Base-by-base conservation (phyloP, 2,329 filamentous ascomycete species). In the Monilinia vaccinii-corymbosi region DNA sequence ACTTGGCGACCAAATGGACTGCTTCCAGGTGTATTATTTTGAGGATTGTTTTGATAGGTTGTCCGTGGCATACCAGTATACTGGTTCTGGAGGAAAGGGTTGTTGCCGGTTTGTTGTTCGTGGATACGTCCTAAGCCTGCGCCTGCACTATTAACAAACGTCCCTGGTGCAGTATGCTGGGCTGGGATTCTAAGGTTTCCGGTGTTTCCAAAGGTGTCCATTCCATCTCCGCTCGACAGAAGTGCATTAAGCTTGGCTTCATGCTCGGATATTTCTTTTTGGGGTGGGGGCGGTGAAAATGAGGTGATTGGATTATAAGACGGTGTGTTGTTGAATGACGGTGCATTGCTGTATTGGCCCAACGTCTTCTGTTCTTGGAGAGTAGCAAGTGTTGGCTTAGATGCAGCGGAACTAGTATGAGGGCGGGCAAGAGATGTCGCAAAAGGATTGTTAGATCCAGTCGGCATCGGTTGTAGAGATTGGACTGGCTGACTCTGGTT, bases 141-240 rank as follows among this genome's bases (percentile, higher is more conserved):
- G 53, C 94, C 94, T 8, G 94, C 91, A 62, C 90, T 96, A 76
- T 99, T 99, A 76, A 99, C 87, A 73, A 97, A 99, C 0, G 89
- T 95, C 31, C 93, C 94, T 0, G 94, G 94, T 1, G 94, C 91
- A 0, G 94, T 99, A 74, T 99, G 94, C 72, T 99, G 94, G 2
- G 94, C 86, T 1, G 94, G 94, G 65, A 99, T 96, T 74, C 94
- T 91, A 50, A 96, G 80, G 65, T 97, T 90, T 66, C 94, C 94
- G n/a, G 90, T 90, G 73, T 99, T 99, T 65, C 94, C 94, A 72
- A 95, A 99, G 0, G 94, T 99, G 72, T 99, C 94, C 78, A 95
- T 89, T 28, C 94, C 94, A 60, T 99, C 94, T 65, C 94, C 92
- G 28, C 82, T 85, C 3, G 91, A 83, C 48, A 99, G 83, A 38